Base-by-base conservation (phyloP, 495 filamentous ascomycete genomes). In the Jackrogersella multiformis region DNA sequence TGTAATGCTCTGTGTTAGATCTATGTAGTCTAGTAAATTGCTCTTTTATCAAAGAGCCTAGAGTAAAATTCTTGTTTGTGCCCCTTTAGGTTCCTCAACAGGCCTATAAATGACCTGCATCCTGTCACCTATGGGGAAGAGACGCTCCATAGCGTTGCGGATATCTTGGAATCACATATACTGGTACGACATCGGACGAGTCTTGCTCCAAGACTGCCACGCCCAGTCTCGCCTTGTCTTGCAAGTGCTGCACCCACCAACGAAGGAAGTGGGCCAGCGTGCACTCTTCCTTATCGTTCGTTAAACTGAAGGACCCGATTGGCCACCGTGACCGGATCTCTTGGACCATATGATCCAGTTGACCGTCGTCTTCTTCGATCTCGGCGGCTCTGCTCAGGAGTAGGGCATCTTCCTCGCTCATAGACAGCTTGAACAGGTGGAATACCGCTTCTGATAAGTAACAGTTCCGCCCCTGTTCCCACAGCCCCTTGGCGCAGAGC, bases 391-490 rank as follows among this genome's bases (percentile, higher is more conserved):
- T 58, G 1, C 10, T 53, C 9, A 71, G 15, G 13, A 68, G 41
- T 5, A 49, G 18, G 18, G 23, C 59, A 35, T 71, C 68, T 0
- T 71, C 58, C 15, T 23, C 10, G 48, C 46, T 60, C 24, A 71
- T 15, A 16, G 53, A 62, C 6, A 63, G 58, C 26, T 9, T 62
- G 8, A 71, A 46, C 21, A 71, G 4, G 23, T 48, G 62, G 45
- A 66, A 67, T 8, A 68, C 21, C 15, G 34, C 68, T 38, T 64
- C 63, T 21, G 68, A 53, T n/a, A 68, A 10, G 35, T 64, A 68
- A 51, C 57, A 68, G 39, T 71, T 71, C 20, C 52, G 62, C 0
- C 68, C 68, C 16, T 71, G 68, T 5, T 71, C 68, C 62, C 58
- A 56, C 6, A 71, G 9, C 6, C 68, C 68, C 42, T 68, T 71